phyloP scores from a whole-genome alignment of 1,139 yeast species.

The Sugiyamaella neomexicana region DNA sequence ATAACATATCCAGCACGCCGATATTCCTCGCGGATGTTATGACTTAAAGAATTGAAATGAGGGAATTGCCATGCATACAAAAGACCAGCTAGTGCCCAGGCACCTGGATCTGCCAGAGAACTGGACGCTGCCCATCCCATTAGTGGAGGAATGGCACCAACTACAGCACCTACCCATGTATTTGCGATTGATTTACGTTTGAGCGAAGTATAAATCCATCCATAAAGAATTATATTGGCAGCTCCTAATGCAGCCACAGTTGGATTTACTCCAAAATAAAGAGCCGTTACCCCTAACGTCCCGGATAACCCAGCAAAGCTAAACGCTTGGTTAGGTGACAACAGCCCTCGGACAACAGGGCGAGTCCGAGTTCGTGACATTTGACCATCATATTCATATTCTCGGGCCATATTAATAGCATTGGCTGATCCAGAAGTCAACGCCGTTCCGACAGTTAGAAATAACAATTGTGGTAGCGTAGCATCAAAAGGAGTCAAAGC shows the following conservation, averaged over 20 bases:
- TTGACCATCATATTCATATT: constrained; percentile 80
- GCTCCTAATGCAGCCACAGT: constrained; percentile 78
- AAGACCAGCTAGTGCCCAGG: constrained; percentile 90
- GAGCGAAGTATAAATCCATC: constrained; percentile 88
- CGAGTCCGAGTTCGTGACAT: constrained; percentile 89
- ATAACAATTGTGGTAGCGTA: constrained; percentile 65
- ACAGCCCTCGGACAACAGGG: constrained; percentile 84
- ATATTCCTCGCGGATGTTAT: constrained; percentile 83
- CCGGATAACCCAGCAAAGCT: constrained; percentile 77
- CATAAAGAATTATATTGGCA: constrained; percentile 73
- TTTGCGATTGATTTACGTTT: constrained; percentile 81
- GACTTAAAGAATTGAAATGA: constrained; percentile 90
- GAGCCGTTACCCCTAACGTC: constrained; percentile 61
- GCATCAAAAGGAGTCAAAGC: constrained; percentile 85
- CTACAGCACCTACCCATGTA: constrained; percentile 98
- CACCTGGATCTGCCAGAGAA: constrained; percentile 80
- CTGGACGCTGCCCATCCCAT: constrained; percentile 99
- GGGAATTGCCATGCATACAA: constrained; percentile 99
- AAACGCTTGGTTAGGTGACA: constrained; percentile 76
- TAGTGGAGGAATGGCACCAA: constrained; percentile 96
- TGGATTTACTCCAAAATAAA: constrained; percentile 81
- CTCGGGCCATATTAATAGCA: constrained; percentile 96
- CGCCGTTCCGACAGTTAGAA: constrained; percentile 81
- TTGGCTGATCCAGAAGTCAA: constrained; percentile 92
- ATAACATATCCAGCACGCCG: constrained; percentile 91